phyloP scores from a whole-genome alignment of 2,329 filamentous ascomycete species.

The Lachnellula occidentalis region DNA sequence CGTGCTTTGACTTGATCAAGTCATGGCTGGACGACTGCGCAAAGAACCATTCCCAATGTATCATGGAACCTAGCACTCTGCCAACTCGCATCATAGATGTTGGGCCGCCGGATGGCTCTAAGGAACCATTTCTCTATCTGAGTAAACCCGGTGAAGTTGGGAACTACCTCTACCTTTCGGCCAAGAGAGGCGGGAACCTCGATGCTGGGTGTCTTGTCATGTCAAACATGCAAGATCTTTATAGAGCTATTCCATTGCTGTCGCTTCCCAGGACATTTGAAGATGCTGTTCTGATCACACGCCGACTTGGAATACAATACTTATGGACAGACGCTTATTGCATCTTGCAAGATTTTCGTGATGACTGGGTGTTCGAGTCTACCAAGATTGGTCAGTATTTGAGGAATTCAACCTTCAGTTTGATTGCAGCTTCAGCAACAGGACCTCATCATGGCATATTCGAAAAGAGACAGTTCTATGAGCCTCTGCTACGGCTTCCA shows the following conservation, averaged over 20 bases:
- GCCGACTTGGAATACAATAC: conserved; percentile 11
- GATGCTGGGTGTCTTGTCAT: not conserved
- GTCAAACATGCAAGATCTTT: not conserved
- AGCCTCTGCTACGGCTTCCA: not conserved
- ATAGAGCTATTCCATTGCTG: not conserved
- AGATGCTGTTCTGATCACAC: conserved; percentile 15
- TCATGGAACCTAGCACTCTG: not conserved
- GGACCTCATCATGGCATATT: not conserved
- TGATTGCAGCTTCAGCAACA: not conserved
- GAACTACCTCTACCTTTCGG: not conserved
- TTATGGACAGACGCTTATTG: conserved; percentile 18
- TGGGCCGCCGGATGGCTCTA: not conserved
- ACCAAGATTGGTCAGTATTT: not conserved
- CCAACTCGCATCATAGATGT: not conserved
- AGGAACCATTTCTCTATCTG: not conserved
- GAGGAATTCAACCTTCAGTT: not conserved
- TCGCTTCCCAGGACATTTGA: conserved; percentile 19
- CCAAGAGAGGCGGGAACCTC: not conserved
- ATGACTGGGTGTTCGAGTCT: conserved; percentile 6
- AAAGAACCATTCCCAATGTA: not conserved
- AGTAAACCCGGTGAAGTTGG: not conserved
- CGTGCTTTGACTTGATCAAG: not conserved
- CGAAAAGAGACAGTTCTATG: not conserved
- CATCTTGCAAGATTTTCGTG: conserved; percentile 11
- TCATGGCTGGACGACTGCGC: not conserved